Evolutionary conservation across 129 eudicot genomes (phyloP).

Genomic region (Solidago caesia): DNA sequence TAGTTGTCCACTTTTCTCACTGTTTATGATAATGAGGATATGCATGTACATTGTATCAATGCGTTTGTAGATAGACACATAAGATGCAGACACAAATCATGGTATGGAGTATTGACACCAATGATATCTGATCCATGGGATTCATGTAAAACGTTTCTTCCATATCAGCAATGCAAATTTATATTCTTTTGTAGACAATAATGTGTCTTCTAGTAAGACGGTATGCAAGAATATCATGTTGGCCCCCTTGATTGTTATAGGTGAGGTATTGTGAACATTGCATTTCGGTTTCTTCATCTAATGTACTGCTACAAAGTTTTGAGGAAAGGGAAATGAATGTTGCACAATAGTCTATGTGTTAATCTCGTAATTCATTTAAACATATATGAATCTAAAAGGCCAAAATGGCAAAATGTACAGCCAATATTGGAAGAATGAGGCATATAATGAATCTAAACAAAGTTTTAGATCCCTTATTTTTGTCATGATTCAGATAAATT

Average conservation of each 20-base stretch:
- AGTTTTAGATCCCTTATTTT: conserved; percentile 15
- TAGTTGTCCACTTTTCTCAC: too few relatives aligned
- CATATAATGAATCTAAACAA: conserved; percentile 33
- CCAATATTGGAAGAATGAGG: conserved; percentile 22
- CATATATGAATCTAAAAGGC: conserved; percentile 2
- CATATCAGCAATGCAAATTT: background rate
- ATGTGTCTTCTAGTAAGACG: background rate
- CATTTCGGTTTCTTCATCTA: background rate
- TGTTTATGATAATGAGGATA: too few relatives aligned
- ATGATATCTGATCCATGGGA: too few relatives aligned
- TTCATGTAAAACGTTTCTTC: too few relatives aligned
- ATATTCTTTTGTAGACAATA: background rate
- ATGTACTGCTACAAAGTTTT: background rate
- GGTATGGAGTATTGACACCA: too few relatives aligned
- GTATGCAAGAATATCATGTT: background rate
- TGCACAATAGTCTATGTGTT: background rate
- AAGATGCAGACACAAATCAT: too few relatives aligned
- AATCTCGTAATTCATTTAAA: conserved; percentile 22
- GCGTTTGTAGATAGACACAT: too few relatives aligned
- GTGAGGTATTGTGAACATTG: background rate
- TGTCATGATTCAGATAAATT: conserved; percentile 26
- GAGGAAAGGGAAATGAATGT: background rate
- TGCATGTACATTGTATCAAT: too few relatives aligned
- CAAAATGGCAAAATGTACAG: conserved; percentile 24
- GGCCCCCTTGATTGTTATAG: background rate